Evolutionary conservation across 2,329 filamentous ascomycete species (phyloP).

Genomic region (Cercospora sp.): DNA sequence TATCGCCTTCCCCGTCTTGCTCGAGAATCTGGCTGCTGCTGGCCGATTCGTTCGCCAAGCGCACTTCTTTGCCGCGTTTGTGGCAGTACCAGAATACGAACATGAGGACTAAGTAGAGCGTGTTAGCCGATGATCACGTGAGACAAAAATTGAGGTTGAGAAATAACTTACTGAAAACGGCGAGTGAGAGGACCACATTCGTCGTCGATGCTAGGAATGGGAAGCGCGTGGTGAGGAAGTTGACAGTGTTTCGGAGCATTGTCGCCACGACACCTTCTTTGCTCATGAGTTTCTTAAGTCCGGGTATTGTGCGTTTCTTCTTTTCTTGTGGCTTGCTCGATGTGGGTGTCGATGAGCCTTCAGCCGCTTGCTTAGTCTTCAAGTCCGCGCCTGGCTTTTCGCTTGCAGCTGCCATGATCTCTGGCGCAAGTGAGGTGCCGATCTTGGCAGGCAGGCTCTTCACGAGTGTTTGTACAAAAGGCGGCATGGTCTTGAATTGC

Average conservation of each 20-base stretch:
- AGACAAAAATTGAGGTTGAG: not conserved
- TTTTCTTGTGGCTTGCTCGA: slow-evolving; percentile 29
- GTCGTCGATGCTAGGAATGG: slow-evolving; percentile 82
- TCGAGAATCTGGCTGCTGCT: slow-evolving; percentile 15
- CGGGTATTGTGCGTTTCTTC: slow-evolving; percentile 63
- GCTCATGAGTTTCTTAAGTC: slow-evolving; percentile 74
- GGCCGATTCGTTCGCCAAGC: slow-evolving; percentile 55
- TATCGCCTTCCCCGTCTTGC: slow-evolving; percentile 27
- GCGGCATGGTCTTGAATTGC: slow-evolving; percentile 68
- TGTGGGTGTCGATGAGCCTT: slow-evolving; percentile 43
- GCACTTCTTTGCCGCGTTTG: slow-evolving; percentile 84
- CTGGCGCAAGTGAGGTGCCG: slow-evolving; percentile 72
- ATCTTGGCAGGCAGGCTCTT: slow-evolving; percentile 81
- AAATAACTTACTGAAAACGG: slow-evolving; percentile 71
- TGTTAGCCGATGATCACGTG: slow-evolving; percentile 29
- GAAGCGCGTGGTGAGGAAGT: slow-evolving; percentile 82
- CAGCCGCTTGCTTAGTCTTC: slow-evolving; percentile 38
- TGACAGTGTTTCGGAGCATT: slow-evolving; percentile 86
- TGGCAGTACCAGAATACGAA: slow-evolving; percentile 98
- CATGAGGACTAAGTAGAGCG: slow-evolving; percentile 64
- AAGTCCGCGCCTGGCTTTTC: slow-evolving; percentile 59
- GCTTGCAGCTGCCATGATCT: slow-evolving; percentile 78
- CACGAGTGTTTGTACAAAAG: slow-evolving; percentile 81
- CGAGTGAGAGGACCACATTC: slow-evolving; percentile 87
- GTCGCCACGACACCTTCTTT: slow-evolving; percentile 84